A percentile compares a stretch with the other conserved stretches of the same genome.
Conservation (phyloP, 345 rosid genomes). For the Populus ilicifolia region DNA sequence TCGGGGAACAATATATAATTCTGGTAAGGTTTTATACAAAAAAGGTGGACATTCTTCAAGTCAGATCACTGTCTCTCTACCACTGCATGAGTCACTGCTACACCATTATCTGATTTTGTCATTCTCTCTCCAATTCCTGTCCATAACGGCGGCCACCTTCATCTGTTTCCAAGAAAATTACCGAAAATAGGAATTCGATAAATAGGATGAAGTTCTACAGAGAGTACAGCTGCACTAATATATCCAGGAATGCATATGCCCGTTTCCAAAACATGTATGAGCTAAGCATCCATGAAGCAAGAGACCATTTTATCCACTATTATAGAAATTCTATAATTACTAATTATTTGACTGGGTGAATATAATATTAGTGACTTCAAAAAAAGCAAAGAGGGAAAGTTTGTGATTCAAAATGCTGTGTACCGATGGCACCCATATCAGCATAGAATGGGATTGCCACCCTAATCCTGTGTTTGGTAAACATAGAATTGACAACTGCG, state of each 20-base stretch:
- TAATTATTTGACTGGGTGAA: background rate
- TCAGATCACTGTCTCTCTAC: constrained; percentile 11
- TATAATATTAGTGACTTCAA: background rate
- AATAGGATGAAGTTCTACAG: background rate
- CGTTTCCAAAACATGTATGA: background rate
- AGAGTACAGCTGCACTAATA: background rate
- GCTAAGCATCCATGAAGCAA: background rate
- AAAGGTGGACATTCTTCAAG: constrained; percentile 4
- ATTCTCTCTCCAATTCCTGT: constrained; percentile 35
- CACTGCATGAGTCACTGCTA: background rate
- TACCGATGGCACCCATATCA: background rate
- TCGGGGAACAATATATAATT: constrained; percentile 1
- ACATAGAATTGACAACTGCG: background rate
- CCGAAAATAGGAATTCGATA: background rate
- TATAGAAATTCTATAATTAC: background rate
- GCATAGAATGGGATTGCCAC: background rate
- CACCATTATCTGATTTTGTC: constrained; percentile 17
- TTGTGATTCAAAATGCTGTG: background rate
- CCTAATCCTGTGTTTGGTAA: background rate
- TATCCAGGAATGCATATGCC: background rate
- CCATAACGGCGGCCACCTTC: constrained; percentile 38
- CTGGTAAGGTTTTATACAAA: constrained; percentile 18
- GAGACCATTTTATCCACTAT: background rate
- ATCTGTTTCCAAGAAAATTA: constrained; percentile 31
- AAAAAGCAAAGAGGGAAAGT: background rate